Evolutionary conservation across 257 asterid genomes (phyloP), one percentile per base, ranked within the genome.

Genomic region (Solanum bulbocastanum): DNA sequence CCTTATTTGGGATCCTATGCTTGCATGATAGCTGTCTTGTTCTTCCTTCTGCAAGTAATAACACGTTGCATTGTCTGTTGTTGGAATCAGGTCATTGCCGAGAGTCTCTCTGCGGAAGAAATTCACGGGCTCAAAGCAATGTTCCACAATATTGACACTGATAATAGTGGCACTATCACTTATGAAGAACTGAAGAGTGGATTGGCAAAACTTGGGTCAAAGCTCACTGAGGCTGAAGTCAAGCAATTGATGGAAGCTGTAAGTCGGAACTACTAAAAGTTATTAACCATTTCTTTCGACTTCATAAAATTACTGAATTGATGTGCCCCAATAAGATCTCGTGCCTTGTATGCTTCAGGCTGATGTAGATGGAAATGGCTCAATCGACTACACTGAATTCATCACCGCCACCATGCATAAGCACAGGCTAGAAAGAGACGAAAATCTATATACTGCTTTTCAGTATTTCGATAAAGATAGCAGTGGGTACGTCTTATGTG

Each of bases 221-320:
- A 94, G 88, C 98, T 95, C 81, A 93, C 96, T 0, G 99, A 96
- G 90, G 91, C 94, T 33, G 99, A 96, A 94, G 98, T 93, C 49
- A 91, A 95, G 90, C 98, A 94, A 91, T 93, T 96, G 36, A 95
- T 96, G 98, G 99, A 96, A 87, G 99, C 99, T 27, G 98, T 96
- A 91, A 93, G 95, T 87, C 79, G 58, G 65, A 71, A 46, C 66
- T 78, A 20, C 65, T 82, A 49, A 46, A 46, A 72, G 7, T 16
- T 58, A 52, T 42, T 83, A 10, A 27, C 16, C 62, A 30, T 82
- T 4, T 16, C 42, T 82, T 82, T 82, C 30, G 10, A 56, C 30
- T 27, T 46, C 69, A 20, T 14, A 4, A 23, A 82, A 82, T 30
- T 82, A 46, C 36, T n/a, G 7, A 78, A 42, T 78, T 75, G 52